Evolutionary conservation across 106 monocot genomes (phyloP).

Genomic region (Chionographis japonica): DNA sequence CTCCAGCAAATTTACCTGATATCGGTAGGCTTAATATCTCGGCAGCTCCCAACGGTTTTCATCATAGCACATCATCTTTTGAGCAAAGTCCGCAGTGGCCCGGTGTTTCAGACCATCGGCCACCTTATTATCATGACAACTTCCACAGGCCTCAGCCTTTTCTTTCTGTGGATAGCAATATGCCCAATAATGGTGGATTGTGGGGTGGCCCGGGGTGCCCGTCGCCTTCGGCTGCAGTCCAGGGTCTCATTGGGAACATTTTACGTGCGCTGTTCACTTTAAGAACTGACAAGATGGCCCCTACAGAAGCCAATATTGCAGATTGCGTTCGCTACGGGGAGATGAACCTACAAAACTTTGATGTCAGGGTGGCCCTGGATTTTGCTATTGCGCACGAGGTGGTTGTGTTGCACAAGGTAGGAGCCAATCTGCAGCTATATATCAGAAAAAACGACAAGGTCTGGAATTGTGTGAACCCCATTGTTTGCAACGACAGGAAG

Average conservation of each 20-base stretch:
- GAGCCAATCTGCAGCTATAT: slow-evolving; percentile 34
- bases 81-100: neutral
- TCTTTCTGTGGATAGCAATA: neutral
- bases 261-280: slow-evolving; percentile 42
- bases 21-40: slow-evolving; percentile 21
- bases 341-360: slow-evolving; percentile 32
- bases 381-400: slow-evolving; percentile 30
- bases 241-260: slow-evolving; percentile 30
- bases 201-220: slow-evolving; percentile 14
- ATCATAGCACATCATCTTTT: slow-evolving; percentile 14
- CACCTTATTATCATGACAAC: slow-evolving; percentile 19
- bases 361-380: slow-evolving; percentile 43
- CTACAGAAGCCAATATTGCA: slow-evolving; percentile 54
- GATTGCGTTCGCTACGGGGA: slow-evolving; percentile 67
- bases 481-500: slow-evolving; percentile 45
- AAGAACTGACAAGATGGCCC: slow-evolving; percentile 50
- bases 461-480: slow-evolving; percentile 69
- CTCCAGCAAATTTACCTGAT: slow-evolving; percentile 24
- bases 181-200: slow-evolving; percentile 3
- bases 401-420: slow-evolving; percentile 47
- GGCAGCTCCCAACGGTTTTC: slow-evolving; percentile 14
- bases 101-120: slow-evolving; percentile 5
- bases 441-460: slow-evolving; percentile 36
- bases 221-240: slow-evolving; percentile 5
- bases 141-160: slow-evolving; percentile 3